A percentile compares a stretch with the other conserved stretches of the same genome.
phyloP scores from a whole-genome alignment of 495 filamentous ascomycete genomes.

The Xylaria flabelliformis region DNA sequence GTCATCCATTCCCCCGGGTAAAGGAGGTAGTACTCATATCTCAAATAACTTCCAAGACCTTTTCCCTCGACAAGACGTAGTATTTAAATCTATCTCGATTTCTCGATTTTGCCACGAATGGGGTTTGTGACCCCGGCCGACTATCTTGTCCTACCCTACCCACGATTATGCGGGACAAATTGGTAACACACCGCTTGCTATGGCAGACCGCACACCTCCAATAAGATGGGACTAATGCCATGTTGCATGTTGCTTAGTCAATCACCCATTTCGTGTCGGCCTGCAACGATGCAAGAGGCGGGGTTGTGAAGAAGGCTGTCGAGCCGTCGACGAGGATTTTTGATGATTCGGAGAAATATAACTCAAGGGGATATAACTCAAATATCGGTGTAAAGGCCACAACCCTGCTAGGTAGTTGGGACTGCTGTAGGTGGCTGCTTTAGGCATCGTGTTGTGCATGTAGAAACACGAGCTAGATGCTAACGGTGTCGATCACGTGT shows the following conservation, averaged over 20 bases:
- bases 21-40: neutral
- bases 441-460: constrained; percentile 4
- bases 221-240: neutral
- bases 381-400: constrained; percentile 10
- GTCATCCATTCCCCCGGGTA: constrained; percentile 10
- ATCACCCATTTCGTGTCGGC: too few species aligned
- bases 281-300: neutral
- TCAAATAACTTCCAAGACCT: neutral
- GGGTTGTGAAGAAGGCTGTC: neutral
- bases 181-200: constrained; percentile 6
- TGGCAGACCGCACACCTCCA: neutral
- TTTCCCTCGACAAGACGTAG: neutral
- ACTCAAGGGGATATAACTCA: neutral
- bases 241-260: neutral
- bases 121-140: neutral
- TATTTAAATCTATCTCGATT: neutral
- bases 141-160: constrained; percentile 5
- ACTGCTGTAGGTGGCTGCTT: neutral
- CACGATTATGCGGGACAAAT: neutral
- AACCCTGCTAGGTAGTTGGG: neutral
- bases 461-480: neutral
- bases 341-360: neutral
- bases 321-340: neutral
- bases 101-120: neutral
- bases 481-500: constrained; percentile 10